These are phyloP conservation scores for Maudiozyma bulderi DNA, from an alignment of 805 yeast genomes.

Conservation along the genomic window DNA sequence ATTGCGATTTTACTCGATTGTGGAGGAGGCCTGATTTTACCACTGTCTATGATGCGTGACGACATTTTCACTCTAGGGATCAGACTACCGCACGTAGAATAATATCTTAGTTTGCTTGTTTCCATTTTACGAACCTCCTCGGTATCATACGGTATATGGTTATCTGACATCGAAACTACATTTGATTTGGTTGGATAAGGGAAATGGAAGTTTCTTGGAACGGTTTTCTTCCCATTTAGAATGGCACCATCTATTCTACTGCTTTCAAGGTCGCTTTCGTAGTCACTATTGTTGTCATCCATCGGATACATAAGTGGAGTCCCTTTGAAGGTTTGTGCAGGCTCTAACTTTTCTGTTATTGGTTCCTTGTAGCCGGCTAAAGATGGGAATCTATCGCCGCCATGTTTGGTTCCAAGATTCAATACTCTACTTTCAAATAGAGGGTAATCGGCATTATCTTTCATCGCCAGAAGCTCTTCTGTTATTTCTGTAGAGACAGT, in stretches of 20 bases:
- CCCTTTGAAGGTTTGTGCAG: background rate
- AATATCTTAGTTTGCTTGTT: no score
- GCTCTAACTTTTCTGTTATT: background rate
- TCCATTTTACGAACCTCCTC: no score
- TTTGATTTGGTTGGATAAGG: no score
- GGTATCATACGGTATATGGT: no score
- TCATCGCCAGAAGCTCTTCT: background rate
- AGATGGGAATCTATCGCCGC: background rate
- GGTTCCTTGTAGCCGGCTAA: background rate
- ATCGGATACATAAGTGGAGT: background rate
- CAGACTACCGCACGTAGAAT: no score
- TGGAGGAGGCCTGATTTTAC: background rate
- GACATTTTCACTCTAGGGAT: no score
- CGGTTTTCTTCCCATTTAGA: background rate
- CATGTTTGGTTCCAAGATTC: background rate
- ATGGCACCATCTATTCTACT: background rate
- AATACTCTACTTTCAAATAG: background rate
- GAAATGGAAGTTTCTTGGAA: no score
- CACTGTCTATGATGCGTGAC: background rate
- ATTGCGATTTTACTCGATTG: background rate
- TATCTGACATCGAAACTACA: no score
- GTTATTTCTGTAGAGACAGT: background rate
- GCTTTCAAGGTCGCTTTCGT: conserved; percentile 3
- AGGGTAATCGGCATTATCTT: background rate
- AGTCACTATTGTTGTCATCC: conserved; percentile 5